These are phyloP conservation scores for Saccharum spontaneum DNA, from an alignment of 176 grass and related monocot species.

Conservation along the genomic window DNA sequence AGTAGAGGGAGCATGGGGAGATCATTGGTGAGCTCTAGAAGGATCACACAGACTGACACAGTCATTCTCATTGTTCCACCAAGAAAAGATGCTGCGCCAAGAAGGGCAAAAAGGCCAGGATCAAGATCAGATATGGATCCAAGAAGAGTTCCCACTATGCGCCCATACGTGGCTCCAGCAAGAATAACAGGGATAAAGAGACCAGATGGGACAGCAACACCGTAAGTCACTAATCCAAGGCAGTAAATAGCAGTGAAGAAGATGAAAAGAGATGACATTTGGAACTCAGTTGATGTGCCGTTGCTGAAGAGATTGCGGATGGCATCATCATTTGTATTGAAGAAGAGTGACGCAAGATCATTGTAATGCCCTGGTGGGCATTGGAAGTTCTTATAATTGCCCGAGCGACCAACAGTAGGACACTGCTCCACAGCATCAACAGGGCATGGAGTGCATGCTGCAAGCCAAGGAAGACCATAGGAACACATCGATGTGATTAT, in stretches of 20 bases:
- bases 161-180: slow-evolving; percentile 68
- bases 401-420: slow-evolving; percentile 67
- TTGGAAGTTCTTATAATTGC: slow-evolving; percentile 85
- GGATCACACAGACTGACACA: slow-evolving; percentile 85
- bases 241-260: slow-evolving; percentile 74
- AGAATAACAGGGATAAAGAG: slow-evolving; percentile 97
- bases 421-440: slow-evolving; percentile 51
- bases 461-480: slow-evolving; percentile 81
- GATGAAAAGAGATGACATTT: slow-evolving; percentile 63
- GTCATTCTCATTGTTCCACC: slow-evolving; percentile 98
- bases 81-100: slow-evolving; percentile 80
- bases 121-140: slow-evolving; percentile 66
- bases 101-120: slow-evolving; percentile 76
- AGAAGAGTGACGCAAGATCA: slow-evolving; percentile 80
- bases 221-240: slow-evolving; percentile 75
- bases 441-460: slow-evolving; percentile 62
- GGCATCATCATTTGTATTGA: slow-evolving; percentile 95
- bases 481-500: slow-evolving; percentile 78
- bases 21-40: slow-evolving; percentile 89
- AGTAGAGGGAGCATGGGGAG: slow-evolving; percentile 79
- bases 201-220: slow-evolving; percentile 81
- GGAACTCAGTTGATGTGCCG: slow-evolving; percentile 59
- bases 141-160: slow-evolving; percentile 75
- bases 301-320: slow-evolving; percentile 89
- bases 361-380: slow-evolving; percentile 87